Evolutionary conservation across 2,329 filamentous ascomycete species (phyloP).

Genomic region (Colletotrichum higginsianum): DNA sequence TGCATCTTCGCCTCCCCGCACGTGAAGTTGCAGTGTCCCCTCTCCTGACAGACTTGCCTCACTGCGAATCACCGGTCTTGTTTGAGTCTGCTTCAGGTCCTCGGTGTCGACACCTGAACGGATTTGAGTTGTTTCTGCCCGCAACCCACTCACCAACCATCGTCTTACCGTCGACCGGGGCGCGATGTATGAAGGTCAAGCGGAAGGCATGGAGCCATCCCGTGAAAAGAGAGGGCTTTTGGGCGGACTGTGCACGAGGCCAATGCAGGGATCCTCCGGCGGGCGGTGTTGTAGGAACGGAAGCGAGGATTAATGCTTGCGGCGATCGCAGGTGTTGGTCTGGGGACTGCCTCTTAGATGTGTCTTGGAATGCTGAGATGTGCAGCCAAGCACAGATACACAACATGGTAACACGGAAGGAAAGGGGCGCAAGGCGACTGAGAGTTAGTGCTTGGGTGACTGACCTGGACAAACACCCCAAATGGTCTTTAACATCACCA

Average conservation of each 20-base stretch:
- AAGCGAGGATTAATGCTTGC: constrained; percentile 25
- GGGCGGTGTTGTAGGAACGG: constrained; percentile 14
- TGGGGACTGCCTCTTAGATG: background rate
- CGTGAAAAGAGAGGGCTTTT: background rate
- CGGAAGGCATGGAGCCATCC: constrained; percentile 16
- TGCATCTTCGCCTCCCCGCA: constrained; percentile 12
- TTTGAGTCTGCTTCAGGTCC: background rate
- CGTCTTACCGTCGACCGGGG: background rate
- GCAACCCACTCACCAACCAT: background rate
- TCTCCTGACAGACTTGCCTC: constrained; percentile 12
- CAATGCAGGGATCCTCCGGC: constrained; percentile 31
- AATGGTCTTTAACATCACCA: no score
- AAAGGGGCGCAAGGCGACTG: no score
- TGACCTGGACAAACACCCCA: no score
- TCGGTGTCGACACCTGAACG: background rate
- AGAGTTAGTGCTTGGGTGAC: no score
- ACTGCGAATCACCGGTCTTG: constrained; percentile 12
- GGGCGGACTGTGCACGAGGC: constrained; percentile 9
- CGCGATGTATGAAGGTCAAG: constrained; percentile 18
- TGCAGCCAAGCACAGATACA: background rate
- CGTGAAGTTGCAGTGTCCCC: background rate
- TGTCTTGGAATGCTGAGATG: no score
- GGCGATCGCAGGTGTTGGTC: constrained; percentile 24
- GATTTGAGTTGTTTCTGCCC: background rate
- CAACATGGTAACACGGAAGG: no score